A percentile compares a stretch with the other conserved stretches of the same genome.
phyloP scores from a whole-genome alignment of 306 rosid genomes.

The Argentina anserina region DNA sequence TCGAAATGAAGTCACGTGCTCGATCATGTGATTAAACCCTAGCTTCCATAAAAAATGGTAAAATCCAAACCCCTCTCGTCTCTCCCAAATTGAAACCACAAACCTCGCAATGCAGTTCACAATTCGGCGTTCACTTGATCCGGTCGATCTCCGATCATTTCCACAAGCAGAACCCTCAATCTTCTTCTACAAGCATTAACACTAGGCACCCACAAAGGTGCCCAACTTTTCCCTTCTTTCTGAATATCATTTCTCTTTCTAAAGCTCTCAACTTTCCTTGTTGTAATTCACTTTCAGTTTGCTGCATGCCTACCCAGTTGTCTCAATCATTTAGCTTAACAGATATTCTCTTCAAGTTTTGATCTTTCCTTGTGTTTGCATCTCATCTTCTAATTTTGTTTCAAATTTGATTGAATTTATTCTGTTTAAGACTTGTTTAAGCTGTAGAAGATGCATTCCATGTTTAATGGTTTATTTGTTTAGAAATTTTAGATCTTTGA shows the following conservation, averaged over 20 bases:
- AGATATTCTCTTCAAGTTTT: neutral
- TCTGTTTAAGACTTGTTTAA: neutral
- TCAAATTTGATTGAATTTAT: neutral
- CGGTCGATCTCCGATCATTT: neutral
- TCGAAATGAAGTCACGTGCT: no score
- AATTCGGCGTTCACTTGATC: neutral
- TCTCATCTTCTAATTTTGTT: neutral
- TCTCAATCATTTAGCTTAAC: neutral
- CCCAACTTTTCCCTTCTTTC: neutral
- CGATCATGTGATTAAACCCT: no score
- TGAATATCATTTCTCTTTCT: neutral
- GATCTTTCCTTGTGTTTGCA: neutral
- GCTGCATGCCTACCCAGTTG: neutral
- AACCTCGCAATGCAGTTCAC: neutral
- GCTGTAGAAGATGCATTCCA: no score
- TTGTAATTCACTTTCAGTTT: neutral
- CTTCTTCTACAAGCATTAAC: neutral
- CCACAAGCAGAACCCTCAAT: neutral
- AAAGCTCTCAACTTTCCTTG: neutral
- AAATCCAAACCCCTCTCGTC: no score
- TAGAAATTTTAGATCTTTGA: neutral
- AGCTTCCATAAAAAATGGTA: no score
- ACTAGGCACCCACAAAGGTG: neutral
- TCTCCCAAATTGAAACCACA: no score
- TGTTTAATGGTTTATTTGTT: no score